Evolutionary conservation across 768 basidiomycete genomes (phyloP), one percentile per base, ranked within the genome.

Genomic region (Russula dissimulans): DNA sequence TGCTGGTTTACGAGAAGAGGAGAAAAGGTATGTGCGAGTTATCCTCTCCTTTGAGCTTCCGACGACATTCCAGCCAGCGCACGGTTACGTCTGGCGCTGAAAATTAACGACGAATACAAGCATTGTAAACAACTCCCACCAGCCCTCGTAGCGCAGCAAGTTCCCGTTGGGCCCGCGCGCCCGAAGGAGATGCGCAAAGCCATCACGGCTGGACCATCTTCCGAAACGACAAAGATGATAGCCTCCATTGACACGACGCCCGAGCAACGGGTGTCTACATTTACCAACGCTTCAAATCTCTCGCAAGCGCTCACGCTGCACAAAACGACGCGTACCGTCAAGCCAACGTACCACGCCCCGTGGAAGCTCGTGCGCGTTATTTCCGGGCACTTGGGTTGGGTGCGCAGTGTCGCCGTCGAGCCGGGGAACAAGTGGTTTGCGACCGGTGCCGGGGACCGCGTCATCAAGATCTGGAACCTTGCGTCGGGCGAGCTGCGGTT

Each of bases 341-440:
- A 97, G 72, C 97, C 97, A 7, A 90, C 87, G 12, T 98, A 93
- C 69, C 97, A 99, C 67, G 83, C 97, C 6, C 89, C 85, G 64
- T 98, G 95, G 97, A 97, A 97, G 72, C 85, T 99, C 52, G 79
- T 86, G 63, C 88, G 95, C 51, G 97, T 99, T 67, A 97, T 99
- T 60, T 97, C 94, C 1, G 97, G 97, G 0, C 95, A 99, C 74
- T 73, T 99, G 62, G 97, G 97, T 10, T 99, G 97, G 97, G 95
- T 99, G 15, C 83, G 97, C 58, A 88, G 89, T 68, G 89, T 91
- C 15, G 93, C 97, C 3, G 93, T 99, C 41, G 97, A 98, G 73
- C 95, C 95, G 10, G 97, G 94, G 10, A 99, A 99, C 76, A 75
- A 95, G 70, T 99, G 97, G 97, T 98, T 99, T 65, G 97, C 91